Percentiles rank a stretch among this genome's conserved stretches.
Conservation (phyloP, 352 stramenopile genomes). For the Pythium plurisporium region DNA sequence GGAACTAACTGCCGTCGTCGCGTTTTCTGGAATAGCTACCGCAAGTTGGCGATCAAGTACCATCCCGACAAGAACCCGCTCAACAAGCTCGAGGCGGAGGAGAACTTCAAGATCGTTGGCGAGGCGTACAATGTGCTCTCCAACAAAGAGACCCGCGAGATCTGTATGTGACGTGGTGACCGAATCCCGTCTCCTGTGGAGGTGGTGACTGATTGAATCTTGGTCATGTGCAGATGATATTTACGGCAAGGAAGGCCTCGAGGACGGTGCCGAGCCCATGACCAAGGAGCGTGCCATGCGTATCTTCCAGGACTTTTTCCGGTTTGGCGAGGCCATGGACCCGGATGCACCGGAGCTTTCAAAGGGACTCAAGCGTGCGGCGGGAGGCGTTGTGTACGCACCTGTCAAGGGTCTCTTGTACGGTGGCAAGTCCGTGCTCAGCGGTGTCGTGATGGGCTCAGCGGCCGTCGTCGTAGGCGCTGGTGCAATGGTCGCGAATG, state of each 20-base stretch:
- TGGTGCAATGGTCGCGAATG: conserved; percentile 76
- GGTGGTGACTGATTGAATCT: neutral
- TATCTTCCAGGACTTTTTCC: conserved; percentile 87
- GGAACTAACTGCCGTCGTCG: neutral
- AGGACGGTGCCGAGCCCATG: conserved; percentile 80
- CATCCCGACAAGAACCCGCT: conserved; percentile 91
- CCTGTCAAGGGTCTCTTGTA: conserved; percentile 79
- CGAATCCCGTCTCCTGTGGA: too few relatives aligned
- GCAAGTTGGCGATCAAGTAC: conserved; percentile 91
- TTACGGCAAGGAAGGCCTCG: conserved; percentile 90
- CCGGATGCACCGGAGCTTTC: conserved; percentile 68
- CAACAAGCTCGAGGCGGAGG: conserved; percentile 78
- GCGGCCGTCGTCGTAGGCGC: conserved; percentile 69
- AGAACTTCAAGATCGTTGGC: conserved; percentile 93
- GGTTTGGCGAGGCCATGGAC: conserved; percentile 82
- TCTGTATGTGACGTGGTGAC: conserved; percentile 77
- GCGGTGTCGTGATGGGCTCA: conserved; percentile 82
- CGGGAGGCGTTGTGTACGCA: conserved; percentile 76
- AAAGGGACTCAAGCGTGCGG: conserved; percentile 75
- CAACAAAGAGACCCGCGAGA: conserved; percentile 85
- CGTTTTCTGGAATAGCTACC: conserved; percentile 53
- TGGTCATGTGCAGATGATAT: conserved; percentile 84
- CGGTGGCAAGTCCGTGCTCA: conserved; percentile 76
- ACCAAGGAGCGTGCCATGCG: conserved; percentile 77
- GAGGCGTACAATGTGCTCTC: conserved; percentile 94